These are phyloP conservation scores for Lasiodiplodia citricola DNA, from an alignment of 2,329 filamentous ascomycete species.

Conservation along the genomic window DNA sequence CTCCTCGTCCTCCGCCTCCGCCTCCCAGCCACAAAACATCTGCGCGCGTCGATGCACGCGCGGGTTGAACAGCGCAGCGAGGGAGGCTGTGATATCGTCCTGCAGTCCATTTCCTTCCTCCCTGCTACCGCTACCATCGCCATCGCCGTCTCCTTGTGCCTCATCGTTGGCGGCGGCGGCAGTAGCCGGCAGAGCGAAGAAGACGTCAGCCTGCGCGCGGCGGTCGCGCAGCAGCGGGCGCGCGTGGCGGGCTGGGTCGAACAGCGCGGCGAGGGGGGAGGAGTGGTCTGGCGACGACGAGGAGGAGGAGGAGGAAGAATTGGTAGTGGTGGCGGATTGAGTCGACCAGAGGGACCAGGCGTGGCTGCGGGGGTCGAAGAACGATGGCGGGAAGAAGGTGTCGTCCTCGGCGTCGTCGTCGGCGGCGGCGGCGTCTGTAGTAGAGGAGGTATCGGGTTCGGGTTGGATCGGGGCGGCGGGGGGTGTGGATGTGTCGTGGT, in stretches of 20 bases:
- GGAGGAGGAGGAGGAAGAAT: no score
- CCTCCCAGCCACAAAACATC: background rate
- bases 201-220: constrained; percentile 29
- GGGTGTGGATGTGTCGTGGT: background rate
- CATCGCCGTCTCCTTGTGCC: background rate
- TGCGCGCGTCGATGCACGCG: background rate
- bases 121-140: no score
- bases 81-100: background rate
- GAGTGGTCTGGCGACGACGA: background rate
- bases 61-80: background rate
- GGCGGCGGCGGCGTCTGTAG: background rate
- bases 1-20: background rate
- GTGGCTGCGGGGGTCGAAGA: constrained; percentile 11
- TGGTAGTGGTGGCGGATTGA: background rate
- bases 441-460: no score
- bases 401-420: background rate
- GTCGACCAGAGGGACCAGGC: constrained; percentile 7
- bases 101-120: no score
- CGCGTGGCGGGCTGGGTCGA: background rate
- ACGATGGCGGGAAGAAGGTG: background rate
- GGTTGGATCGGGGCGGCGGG: background rate
- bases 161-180: background rate
- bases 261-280: constrained; percentile 30
- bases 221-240: constrained; percentile 4
- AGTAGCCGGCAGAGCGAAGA: constrained; percentile 6